Conservation (phyloP, 164 flowering plant species). For the Vitis rotundifolia region DNA sequence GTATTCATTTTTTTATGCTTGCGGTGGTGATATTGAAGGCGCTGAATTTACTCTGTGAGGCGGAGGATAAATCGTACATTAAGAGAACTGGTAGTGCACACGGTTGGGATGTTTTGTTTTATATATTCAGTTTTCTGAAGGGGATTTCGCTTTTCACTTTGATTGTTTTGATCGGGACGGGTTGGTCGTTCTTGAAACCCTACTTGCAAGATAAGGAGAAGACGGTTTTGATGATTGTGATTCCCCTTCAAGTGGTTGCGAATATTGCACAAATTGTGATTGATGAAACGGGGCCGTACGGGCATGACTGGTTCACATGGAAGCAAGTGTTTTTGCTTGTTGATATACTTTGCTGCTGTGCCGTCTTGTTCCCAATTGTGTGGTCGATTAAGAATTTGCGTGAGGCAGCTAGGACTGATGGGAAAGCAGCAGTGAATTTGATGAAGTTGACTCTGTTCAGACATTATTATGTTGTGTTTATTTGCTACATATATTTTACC, state of each 20-base stretch:
- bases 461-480: conserved; percentile 87
- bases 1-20: conserved; percentile 89
- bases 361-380: conserved; percentile 87
- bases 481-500: conserved; percentile 91
- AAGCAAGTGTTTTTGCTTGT: conserved; percentile 85
- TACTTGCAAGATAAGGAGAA: conserved; percentile 88
- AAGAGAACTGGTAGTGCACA: conserved; percentile 86
- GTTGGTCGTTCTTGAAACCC: conserved; percentile 95
- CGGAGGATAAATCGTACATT: conserved; percentile 83
- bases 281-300: conserved; percentile 83
- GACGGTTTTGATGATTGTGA: conserved; percentile 93
- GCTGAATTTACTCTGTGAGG: conserved; percentile 75
- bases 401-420: conserved; percentile 86
- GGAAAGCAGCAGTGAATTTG: conserved; percentile 91
- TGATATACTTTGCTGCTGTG: conserved; percentile 90
- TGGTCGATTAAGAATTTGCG: conserved; percentile 94
- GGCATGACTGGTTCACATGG: conserved; percentile 82
- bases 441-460: conserved; percentile 85
- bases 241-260: conserved; percentile 86
- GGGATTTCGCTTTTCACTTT: conserved; percentile 75
- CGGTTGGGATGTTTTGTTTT: conserved; percentile 97
- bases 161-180: conserved; percentile 92
- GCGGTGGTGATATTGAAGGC: conserved; percentile 69
- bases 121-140: conserved; percentile 82
- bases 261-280: conserved; percentile 85